phyloP scores from a whole-genome alignment of 495 filamentous ascomycete species.

The Trichoderma orchidacearum region DNA sequence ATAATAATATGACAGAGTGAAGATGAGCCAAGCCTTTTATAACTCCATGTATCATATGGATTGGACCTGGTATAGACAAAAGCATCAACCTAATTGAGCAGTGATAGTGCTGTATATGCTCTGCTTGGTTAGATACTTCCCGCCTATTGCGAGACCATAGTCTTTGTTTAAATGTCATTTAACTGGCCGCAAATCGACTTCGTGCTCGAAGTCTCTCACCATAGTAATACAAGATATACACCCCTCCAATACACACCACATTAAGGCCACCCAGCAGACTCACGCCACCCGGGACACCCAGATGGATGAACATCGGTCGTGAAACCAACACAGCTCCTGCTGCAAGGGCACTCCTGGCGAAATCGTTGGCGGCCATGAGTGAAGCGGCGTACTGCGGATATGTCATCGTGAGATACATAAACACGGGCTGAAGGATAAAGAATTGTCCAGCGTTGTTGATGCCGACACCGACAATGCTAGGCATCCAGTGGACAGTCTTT shows the following conservation, averaged over 20 bases:
- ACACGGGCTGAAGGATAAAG: slow-evolving; percentile 44
- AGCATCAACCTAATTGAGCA: too few relatives aligned
- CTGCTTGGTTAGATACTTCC: too few relatives aligned
- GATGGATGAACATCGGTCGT: slow-evolving; percentile 39
- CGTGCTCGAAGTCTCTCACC: slow-evolving; percentile 32
- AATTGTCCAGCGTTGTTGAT: slow-evolving; percentile 34
- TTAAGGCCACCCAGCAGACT: slow-evolving; percentile 43
- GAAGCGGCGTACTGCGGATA: slow-evolving; percentile 53
- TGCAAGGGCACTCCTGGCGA: slow-evolving; percentile 39
- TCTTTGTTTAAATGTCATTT: too few relatives aligned
- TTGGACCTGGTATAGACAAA: too few relatives aligned
- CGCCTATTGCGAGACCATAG: too few relatives aligned
- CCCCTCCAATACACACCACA: slow-evolving; percentile 39
- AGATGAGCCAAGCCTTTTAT: too few relatives aligned
- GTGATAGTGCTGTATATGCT: too few relatives aligned
- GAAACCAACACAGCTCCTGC: slow-evolving; percentile 44
- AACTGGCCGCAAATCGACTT: slow-evolving; percentile 31
- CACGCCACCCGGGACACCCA: slow-evolving; percentile 41
- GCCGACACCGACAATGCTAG: slow-evolving; percentile 38
- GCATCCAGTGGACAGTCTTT: slow-evolving; percentile 47
- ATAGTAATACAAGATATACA: slow-evolving; percentile 38
- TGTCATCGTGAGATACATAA: slow-evolving; percentile 46
- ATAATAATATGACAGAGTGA: too few relatives aligned
- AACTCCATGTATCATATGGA: too few relatives aligned
- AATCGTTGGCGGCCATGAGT: slow-evolving; percentile 50